Conservation (phyloP, 2,329 filamentous ascomycete genomes). For the Penicillium concentricum region DNA sequence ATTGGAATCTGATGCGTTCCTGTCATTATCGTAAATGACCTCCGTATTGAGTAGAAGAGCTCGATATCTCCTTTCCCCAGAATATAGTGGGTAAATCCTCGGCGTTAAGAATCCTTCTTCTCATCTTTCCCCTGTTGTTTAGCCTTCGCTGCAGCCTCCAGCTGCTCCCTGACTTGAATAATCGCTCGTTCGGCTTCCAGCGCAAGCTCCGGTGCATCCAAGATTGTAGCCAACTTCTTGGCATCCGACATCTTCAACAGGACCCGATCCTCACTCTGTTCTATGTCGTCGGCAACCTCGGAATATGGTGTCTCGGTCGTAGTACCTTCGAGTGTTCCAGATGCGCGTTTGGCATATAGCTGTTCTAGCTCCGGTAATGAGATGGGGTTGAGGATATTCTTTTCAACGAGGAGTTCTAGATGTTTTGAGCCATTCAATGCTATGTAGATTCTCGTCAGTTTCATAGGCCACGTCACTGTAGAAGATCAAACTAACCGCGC, state of each 20-base stretch:
- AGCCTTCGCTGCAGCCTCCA: constrained; percentile 24
- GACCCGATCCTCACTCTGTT: constrained; percentile 48
- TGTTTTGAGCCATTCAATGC: constrained; percentile 82
- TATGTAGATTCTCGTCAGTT: constrained; percentile 25
- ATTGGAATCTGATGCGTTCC: background rate
- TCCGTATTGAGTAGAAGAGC: background rate
- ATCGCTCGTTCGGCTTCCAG: constrained; percentile 73
- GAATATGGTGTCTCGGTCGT: constrained; percentile 29
- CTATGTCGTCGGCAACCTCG: constrained; percentile 35
- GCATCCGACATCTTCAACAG: constrained; percentile 50
- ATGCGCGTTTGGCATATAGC: constrained; percentile 60
- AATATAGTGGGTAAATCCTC: background rate
- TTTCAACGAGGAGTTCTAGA: constrained; percentile 74
- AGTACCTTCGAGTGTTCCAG: constrained; percentile 30
- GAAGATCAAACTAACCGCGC: constrained; percentile 52
- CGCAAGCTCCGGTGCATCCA: constrained; percentile 68
- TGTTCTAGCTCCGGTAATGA: constrained; percentile 70
- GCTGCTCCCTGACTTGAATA: constrained; percentile 62
- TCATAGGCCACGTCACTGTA: background rate
- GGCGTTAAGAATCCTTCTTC: constrained; percentile 25
- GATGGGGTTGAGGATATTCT: constrained; percentile 65
- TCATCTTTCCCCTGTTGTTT: constrained; percentile 19
- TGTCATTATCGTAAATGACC: constrained; percentile 1
- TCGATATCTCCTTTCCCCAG: background rate
- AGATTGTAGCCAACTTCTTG: constrained; percentile 57